phyloP scores from a whole-genome alignment of 139 green algal species.

The Auxenochlorella protothecoides region DNA sequence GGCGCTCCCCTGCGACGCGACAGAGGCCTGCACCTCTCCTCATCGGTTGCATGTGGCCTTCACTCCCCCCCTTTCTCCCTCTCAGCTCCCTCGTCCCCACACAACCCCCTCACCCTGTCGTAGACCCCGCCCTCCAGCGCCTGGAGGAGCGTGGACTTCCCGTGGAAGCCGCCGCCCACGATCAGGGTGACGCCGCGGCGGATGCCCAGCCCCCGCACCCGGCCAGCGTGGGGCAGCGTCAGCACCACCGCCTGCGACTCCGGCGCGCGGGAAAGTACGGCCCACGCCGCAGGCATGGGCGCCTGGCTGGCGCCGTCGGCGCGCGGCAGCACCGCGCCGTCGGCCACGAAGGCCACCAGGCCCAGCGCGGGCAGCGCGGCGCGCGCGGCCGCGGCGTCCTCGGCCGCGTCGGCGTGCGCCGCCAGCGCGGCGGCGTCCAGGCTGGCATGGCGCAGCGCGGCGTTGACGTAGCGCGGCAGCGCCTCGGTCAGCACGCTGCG shows the following conservation, averaged over 20 bases:
- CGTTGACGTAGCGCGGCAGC: constrained; percentile 32
- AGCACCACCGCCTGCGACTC: constrained; percentile 28
- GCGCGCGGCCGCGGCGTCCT: constrained; percentile 44
- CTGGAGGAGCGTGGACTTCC: constrained; percentile 58
- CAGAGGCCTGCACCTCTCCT: too few species aligned
- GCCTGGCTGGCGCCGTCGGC: constrained; percentile 28
- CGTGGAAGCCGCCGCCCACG: constrained; percentile 58
- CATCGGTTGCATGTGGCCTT: too few species aligned
- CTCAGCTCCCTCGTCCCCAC: background rate
- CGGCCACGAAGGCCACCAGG: constrained; percentile 53
- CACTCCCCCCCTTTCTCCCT: background rate
- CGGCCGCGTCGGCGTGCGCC: constrained; percentile 38
- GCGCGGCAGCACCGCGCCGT: constrained; percentile 50
- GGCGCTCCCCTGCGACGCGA: too few species aligned
- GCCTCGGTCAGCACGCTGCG: constrained; percentile 34
- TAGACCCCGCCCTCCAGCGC: constrained; percentile 59
- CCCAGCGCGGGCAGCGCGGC: constrained; percentile 23
- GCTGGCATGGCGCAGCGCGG: constrained; percentile 20
- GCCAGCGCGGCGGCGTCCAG: constrained; percentile 22
- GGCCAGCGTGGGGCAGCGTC: constrained; percentile 35
- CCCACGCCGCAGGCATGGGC: constrained; percentile 27
- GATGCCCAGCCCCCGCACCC: constrained; percentile 49
- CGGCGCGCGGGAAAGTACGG: constrained; percentile 35
- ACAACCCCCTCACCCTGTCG: constrained; percentile 27
- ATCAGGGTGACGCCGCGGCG: constrained; percentile 54